A percentile compares a stretch with the other conserved stretches of the same genome.
Evolutionary conservation across 164 flowering plant species (phyloP).

Genomic region (Kalanchoe fedtschenkoi): DNA sequence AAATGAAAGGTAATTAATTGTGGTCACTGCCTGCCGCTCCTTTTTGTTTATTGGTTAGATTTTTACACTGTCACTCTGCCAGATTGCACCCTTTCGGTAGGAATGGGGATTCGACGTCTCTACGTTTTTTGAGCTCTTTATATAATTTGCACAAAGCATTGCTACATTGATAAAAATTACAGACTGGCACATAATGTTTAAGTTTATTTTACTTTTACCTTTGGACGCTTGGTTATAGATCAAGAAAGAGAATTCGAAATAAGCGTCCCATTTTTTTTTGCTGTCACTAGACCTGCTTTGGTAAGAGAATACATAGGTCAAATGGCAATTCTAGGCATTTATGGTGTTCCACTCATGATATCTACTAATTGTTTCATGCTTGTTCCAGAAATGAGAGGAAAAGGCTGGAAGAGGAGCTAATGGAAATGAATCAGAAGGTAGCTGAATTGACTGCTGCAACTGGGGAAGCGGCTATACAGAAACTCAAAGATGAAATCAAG

Average conservation of each 20-base stretch:
- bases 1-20: constrained; percentile 48
- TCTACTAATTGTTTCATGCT: not conserved
- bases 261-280: not conserved
- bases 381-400: constrained; percentile 43
- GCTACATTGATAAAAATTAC: not conserved
- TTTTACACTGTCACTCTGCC: no score
- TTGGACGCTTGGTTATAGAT: not conserved
- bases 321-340: not conserved
- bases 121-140: not conserved
- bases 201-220: no score
- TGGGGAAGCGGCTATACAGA: constrained; percentile 76
- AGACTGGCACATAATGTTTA: not conserved
- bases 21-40: not conserved
- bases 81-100: no score
- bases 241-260: not conserved
- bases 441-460: constrained; percentile 54
- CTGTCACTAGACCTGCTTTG: not conserved
- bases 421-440: constrained; percentile 37
- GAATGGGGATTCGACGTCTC: not conserved
- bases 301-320: not conserved
- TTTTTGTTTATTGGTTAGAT: not conserved
- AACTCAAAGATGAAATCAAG: constrained; percentile 78
- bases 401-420: constrained; percentile 72
- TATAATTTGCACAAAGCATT: no score
- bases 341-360: not conserved